Evolutionary conservation across 2,329 filamentous ascomycete species (phyloP), one percentile per base, ranked within the genome.

Genomic region (Aspergillus viridinutans): DNA sequence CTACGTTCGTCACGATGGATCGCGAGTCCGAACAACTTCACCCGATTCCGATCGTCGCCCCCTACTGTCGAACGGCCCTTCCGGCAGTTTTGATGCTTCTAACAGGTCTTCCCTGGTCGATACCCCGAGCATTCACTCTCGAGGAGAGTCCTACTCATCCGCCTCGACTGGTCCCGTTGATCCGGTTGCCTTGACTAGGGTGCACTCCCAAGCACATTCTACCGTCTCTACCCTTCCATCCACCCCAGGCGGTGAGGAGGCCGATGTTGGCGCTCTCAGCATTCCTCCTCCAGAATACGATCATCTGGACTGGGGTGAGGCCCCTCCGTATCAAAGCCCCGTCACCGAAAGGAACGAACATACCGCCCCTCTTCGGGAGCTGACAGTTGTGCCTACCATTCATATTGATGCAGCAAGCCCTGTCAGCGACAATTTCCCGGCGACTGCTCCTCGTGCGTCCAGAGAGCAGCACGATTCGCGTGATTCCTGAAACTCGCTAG

Each of bases 1-100:
- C 10, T 74, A 76, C 61, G 78, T 80, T 20, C 73, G 78, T 50
- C 78, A 80, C 54, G 78, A 81, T 61, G 78, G 78, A 3, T 77
- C 76, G 2, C 73, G 78, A n/a, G 61, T 81, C 40, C 76, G 78
- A 50, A 74, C 76, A 17, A 73, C 74, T 56, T 80, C 78, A 26
- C 69, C 72, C 35, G 77, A 80, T 51, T 80, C 78, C 0, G 78
- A 81, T 60, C 72, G 74, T 43, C 72, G 72, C n/a, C 78, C 78
- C 3, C 67, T 81, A 2, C 67, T 81, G 14, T 70, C 71, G 32
- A 68, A 72, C 40, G 71, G 73, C 8, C 72, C 72, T 9, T 61
- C 67, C 12, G 72, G 74, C 68, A 70, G 67, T 47, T 62, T 63
- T 9, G 65, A 66, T 25, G 57, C 57, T 9, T 62, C 65, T 32